Percentiles rank a stretch among this genome's conserved stretches.
Conservation (phyloP, 2,329 filamentous ascomycete genomes). For the Xylaria sp. region DNA sequence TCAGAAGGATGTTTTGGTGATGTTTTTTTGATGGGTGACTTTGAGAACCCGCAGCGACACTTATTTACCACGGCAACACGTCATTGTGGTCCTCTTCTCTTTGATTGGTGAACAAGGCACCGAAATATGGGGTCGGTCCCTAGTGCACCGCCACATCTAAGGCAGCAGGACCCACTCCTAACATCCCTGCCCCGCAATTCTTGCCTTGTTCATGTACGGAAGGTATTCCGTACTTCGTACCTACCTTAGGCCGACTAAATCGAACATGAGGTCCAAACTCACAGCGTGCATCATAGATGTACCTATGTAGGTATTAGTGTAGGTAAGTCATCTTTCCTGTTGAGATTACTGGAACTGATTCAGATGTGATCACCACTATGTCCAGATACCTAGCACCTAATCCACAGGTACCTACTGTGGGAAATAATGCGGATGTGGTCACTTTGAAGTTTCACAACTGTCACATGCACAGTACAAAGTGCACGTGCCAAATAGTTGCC, state of each 20-base stretch:
- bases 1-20: neutral
- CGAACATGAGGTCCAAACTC: neutral
- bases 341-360: no score
- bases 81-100: neutral
- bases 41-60: neutral
- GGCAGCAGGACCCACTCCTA: neutral
- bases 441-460: no score
- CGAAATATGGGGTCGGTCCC: neutral
- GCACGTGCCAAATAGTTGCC: no score
- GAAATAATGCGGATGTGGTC: no score
- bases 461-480: no score
- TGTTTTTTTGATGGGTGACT: neutral
- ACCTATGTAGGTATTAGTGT: no score
- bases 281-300: no score
- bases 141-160: neutral
- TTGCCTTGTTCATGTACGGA: neutral
- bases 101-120: neutral
- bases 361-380: no score
- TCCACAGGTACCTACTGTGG: no score
- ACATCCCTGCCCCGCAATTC: neutral
- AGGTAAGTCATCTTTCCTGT: no score
- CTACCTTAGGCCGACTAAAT: neutral
- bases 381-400: no score
- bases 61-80: slow-evolving; percentile 1
- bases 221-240: neutral